phyloP scores from a whole-genome alignment of 306 rosid genomes.

The Prunus davidiana region DNA sequence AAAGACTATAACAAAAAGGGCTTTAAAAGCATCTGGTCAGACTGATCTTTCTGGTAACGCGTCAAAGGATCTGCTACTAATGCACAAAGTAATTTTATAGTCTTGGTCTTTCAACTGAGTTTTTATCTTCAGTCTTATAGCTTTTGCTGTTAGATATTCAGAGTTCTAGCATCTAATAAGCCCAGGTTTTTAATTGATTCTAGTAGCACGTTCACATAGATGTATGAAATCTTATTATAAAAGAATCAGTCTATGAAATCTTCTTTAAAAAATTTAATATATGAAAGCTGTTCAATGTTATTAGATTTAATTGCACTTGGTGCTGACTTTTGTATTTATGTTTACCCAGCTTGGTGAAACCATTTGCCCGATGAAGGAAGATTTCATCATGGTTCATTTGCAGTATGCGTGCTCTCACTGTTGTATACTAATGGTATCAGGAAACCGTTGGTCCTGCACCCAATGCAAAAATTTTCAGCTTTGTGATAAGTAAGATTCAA shows the following conservation, averaged over 20 bases:
- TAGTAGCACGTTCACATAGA: not conserved
- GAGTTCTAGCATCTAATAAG: not conserved
- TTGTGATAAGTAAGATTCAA: constrained; percentile 74
- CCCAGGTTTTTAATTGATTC: not conserved
- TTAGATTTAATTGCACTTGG: not conserved
- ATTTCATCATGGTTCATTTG: constrained; percentile 97
- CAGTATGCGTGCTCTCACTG: constrained; percentile 83
- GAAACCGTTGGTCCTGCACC: constrained; percentile 82
- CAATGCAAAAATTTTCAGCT: constrained; percentile 91
- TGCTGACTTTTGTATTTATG: constrained; percentile 21
- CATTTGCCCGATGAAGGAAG: constrained; percentile 96
- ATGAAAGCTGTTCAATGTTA: not conserved
- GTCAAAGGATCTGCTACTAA: constrained; percentile 88
- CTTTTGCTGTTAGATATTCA: not conserved
- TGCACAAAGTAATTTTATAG: constrained; percentile 81
- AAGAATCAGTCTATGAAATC: not conserved
- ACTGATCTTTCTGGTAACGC: constrained; percentile 94
- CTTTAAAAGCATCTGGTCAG: constrained; percentile 92
- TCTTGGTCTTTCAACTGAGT: constrained; percentile 8
- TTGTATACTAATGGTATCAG: constrained; percentile 82
- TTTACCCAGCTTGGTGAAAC: constrained; percentile 92
- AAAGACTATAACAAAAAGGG: constrained; percentile 88
- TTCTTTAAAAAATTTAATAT: not conserved
- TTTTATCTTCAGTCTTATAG: not conserved
- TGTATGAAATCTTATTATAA: not conserved